Conservation (phyloP, 257 asterid species). For the Paraleonurus japonicus region DNA sequence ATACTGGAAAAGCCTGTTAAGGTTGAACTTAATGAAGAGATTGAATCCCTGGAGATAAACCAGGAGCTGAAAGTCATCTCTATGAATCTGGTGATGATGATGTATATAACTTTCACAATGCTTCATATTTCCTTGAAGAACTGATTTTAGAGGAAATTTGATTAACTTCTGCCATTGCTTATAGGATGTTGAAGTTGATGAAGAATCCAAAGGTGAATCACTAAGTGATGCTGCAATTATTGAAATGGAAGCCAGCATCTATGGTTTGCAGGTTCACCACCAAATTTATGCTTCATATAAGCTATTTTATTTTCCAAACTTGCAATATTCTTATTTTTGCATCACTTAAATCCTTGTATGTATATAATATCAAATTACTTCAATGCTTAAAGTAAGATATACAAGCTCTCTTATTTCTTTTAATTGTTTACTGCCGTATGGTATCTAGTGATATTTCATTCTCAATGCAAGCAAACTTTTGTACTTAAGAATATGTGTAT, state of each 20-base stretch:
- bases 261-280: slow-evolving; percentile 74
- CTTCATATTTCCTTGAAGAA: slow-evolving; percentile 10
- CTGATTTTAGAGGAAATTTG: neutral
- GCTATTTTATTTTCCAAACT: slow-evolving; percentile 5
- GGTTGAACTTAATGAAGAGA: slow-evolving; percentile 43
- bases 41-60: slow-evolving; percentile 45
- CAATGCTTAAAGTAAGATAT: neutral
- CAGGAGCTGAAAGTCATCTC: slow-evolving; percentile 40
- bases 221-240: slow-evolving; percentile 55
- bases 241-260: slow-evolving; percentile 70
- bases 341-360: neutral
- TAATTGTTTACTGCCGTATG: neutral
- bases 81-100: slow-evolving; percentile 47
- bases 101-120: slow-evolving; percentile 29
- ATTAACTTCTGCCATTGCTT: slow-evolving; percentile 18
- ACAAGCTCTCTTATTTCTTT: neutral
- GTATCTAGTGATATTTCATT: slow-evolving; percentile 1
- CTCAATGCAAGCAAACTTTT: neutral
- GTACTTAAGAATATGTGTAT: neutral
- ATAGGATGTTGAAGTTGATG: slow-evolving; percentile 48
- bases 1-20: slow-evolving; percentile 27
- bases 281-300: slow-evolving; percentile 15
- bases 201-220: slow-evolving; percentile 36
- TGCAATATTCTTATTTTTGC: neutral
- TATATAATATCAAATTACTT: neutral